phyloP scores from a whole-genome alignment of 805 yeast species.

The Schwanniomyces vanrijiae region DNA sequence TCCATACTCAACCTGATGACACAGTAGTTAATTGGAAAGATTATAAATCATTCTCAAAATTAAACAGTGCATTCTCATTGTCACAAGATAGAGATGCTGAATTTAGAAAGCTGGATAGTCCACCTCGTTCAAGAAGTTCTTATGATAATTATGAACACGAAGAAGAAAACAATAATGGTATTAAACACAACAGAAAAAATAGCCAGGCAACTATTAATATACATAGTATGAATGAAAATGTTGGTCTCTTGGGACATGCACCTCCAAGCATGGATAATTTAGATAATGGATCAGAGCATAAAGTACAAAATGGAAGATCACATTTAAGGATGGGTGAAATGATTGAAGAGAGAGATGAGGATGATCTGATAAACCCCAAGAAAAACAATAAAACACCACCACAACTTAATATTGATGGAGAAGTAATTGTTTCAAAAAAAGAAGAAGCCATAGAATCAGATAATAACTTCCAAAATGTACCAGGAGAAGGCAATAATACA shows the following conservation, averaged over 20 bases:
- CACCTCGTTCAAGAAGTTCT: constrained; percentile 11
- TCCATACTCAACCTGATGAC: constrained; percentile 95
- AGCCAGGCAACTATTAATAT: constrained; percentile 28
- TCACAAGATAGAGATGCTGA: constrained; percentile 39
- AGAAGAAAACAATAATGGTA: constrained; percentile 9
- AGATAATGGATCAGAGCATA: constrained; percentile 9
- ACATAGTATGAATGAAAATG: constrained; percentile 25
- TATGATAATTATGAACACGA: constrained; percentile 13
- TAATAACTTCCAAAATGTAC: background rate
- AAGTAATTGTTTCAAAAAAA: background rate
- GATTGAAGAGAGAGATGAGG: constrained; percentile 1
- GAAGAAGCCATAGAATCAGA: background rate
- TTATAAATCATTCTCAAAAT: constrained; percentile 67
- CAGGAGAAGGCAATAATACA: background rate
- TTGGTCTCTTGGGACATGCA: constrained; percentile 37
- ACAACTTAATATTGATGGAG: background rate
- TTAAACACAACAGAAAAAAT: constrained; percentile 4
- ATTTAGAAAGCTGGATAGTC: constrained; percentile 17
- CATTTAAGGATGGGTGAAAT: constrained; percentile 2
- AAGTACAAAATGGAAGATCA: background rate
- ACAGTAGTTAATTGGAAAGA: constrained; percentile 87
- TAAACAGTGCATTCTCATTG: constrained; percentile 55
- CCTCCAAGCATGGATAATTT: constrained; percentile 24
- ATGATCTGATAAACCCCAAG: background rate
- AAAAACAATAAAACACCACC: background rate